A percentile compares a stretch with the other conserved stretches of the same genome.
Conservation (phyloP, 441 rosid genomes). For the Erysimum cheiri region DNA sequence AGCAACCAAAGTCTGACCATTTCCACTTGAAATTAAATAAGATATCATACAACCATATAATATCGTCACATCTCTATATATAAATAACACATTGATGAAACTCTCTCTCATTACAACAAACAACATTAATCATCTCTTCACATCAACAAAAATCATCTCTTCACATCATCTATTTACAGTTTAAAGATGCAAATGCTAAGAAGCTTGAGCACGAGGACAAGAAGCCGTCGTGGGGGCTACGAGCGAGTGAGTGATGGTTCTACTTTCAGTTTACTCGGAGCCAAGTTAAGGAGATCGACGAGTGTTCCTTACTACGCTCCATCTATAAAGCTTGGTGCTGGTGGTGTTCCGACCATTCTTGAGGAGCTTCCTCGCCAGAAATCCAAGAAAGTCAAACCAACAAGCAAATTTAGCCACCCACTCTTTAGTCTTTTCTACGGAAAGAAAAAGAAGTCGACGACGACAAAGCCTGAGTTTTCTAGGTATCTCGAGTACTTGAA, state of each 20-base stretch:
- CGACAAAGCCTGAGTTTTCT: slow-evolving; percentile 72
- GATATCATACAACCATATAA: slow-evolving; percentile 37
- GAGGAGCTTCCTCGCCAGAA: slow-evolving; percentile 47
- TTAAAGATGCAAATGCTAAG: slow-evolving; percentile 58
- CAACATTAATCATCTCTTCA: slow-evolving; percentile 26
- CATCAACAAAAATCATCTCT: neutral
- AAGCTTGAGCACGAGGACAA: slow-evolving; percentile 61
- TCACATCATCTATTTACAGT: slow-evolving; percentile 15
- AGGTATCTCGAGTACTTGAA: slow-evolving; percentile 79
- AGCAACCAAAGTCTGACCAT: slow-evolving; percentile 36
- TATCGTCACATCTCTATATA: slow-evolving; percentile 26
- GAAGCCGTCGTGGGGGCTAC: slow-evolving; percentile 55
- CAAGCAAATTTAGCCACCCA: slow-evolving; percentile 63
- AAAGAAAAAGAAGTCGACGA: slow-evolving; percentile 57
- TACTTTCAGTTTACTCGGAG: slow-evolving; percentile 46
- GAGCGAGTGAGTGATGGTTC: slow-evolving; percentile 58
- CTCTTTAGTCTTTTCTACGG: slow-evolving; percentile 61
- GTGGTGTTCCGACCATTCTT: slow-evolving; percentile 38
- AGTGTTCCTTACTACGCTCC: slow-evolving; percentile 56
- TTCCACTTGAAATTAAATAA: slow-evolving; percentile 16
- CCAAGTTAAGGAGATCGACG: slow-evolving; percentile 52
- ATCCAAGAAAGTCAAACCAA: slow-evolving; percentile 46
- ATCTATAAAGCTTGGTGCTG: slow-evolving; percentile 42
- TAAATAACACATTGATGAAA: slow-evolving; percentile 9
- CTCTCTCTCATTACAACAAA: slow-evolving; percentile 33